Percentiles rank a stretch among this genome's conserved stretches.
phyloP scores from a whole-genome alignment of 1,284 basidiomycete species.

The Ustilago lituana region DNA sequence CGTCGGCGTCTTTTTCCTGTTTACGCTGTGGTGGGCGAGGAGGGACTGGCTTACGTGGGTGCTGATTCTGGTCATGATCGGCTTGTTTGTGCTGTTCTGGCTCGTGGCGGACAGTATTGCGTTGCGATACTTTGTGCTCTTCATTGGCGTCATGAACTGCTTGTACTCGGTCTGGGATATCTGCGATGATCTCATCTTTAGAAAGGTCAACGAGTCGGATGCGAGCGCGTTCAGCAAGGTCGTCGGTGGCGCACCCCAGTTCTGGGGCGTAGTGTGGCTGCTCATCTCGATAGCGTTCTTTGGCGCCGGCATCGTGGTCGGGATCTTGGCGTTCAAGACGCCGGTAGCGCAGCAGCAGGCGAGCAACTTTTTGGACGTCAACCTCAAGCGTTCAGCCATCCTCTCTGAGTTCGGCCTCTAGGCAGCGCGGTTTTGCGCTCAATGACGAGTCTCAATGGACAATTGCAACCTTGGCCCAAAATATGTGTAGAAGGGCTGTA shows the following conservation, averaged over 20 bases:
- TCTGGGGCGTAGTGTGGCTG: slow-evolving; percentile 81
- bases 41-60: slow-evolving; percentile 75
- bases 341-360: slow-evolving; percentile 53
- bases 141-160: slow-evolving; percentile 73
- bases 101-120: slow-evolving; percentile 49
- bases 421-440: neutral
- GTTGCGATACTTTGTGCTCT: slow-evolving; percentile 77
- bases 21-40: slow-evolving; percentile 88
- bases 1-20: slow-evolving; percentile 84
- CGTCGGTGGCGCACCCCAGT: slow-evolving; percentile 74
- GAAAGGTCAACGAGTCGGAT: slow-evolving; percentile 82
- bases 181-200: slow-evolving; percentile 80
- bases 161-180: slow-evolving; percentile 62
- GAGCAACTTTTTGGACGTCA: slow-evolving; percentile 53
- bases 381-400: slow-evolving; percentile 21
- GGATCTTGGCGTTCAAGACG: slow-evolving; percentile 62
- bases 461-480: neutral
- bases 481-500: slow-evolving; percentile 1
- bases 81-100: slow-evolving; percentile 58
- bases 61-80: slow-evolving; percentile 56
- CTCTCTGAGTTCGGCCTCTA: slow-evolving; percentile 5
- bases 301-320: slow-evolving; percentile 76
- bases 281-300: slow-evolving; percentile 84
- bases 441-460: slow-evolving; percentile 1
- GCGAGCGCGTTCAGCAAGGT: slow-evolving; percentile 87